Evolutionary conservation across 73 alveolate species (phyloP).

Genomic region (Blepharisma japonicum): DNA sequence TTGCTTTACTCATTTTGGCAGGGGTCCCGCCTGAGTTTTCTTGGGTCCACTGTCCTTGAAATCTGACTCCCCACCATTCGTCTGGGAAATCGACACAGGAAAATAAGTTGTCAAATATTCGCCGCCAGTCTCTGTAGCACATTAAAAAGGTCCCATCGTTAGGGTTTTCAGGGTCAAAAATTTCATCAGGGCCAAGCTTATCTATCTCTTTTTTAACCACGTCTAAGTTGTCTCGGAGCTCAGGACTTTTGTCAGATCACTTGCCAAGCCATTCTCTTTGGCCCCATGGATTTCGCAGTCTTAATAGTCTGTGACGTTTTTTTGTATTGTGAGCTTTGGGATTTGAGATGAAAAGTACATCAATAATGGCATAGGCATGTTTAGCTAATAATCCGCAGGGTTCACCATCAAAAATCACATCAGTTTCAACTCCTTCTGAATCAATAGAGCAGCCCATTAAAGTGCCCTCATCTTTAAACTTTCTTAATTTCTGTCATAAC

Average conservation of each 20-base stretch:
- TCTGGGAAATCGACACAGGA: slow-evolving; percentile 81
- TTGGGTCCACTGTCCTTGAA: slow-evolving; percentile 23
- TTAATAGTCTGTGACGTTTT: slow-evolving; percentile 76
- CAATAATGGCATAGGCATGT: slow-evolving; percentile 96
- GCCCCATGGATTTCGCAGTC: slow-evolving; percentile 99
- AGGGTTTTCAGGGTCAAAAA: neutral
- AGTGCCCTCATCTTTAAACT: slow-evolving; percentile 52
- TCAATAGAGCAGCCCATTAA: slow-evolving; percentile 92
- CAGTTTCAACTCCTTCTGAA: slow-evolving; percentile 82
- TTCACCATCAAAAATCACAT: slow-evolving; percentile 80
- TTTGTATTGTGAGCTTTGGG: slow-evolving; percentile 19
- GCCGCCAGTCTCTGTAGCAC: slow-evolving; percentile 88
- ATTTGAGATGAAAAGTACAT: slow-evolving; percentile 75
- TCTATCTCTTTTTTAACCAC: neutral
- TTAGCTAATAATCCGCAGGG: slow-evolving; percentile 90
- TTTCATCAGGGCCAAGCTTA: slow-evolving; percentile 23
- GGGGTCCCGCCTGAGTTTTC: slow-evolving; percentile 31
- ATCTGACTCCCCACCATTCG: slow-evolving; percentile 67
- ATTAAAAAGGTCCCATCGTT: slow-evolving; percentile 98
- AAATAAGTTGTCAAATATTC: slow-evolving; percentile 52
- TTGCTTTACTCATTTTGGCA: neutral
- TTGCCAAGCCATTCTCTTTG: slow-evolving; percentile 93
- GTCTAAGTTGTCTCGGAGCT: slow-evolving; percentile 93
- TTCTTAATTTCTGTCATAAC: slow-evolving; percentile 55
- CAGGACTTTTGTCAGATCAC: slow-evolving; percentile 97